Percentiles rank a stretch among this genome's conserved stretches.
Evolutionary conservation across 805 yeast species (phyloP).

Genomic region (Ogataea minuta): DNA sequence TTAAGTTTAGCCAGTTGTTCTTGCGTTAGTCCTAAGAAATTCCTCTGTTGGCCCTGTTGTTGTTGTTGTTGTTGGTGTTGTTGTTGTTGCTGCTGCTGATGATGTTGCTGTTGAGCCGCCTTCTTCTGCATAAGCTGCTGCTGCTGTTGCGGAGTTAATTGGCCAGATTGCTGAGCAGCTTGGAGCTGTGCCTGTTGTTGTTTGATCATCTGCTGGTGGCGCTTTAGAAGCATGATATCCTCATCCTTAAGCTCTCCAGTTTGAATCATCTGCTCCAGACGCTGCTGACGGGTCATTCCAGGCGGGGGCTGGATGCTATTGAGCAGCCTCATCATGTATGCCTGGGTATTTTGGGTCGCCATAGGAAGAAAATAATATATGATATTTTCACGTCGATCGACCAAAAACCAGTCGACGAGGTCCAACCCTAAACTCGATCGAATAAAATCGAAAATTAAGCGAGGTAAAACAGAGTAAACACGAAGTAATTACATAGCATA

Average conservation of each 20-base stretch:
- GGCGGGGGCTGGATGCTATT: conserved; percentile 34
- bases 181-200: conserved; percentile 28
- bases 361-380: conserved; percentile 2
- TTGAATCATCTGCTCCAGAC: conserved; percentile 32
- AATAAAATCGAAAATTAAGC: too few relatives aligned
- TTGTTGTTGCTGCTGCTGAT: conserved; percentile 25
- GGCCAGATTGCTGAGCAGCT: conserved; percentile 21
- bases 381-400: conserved; percentile 3
- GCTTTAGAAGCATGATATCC: conserved; percentile 31
- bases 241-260: conserved; percentile 33
- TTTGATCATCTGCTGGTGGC: conserved; percentile 33
- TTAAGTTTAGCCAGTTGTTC: conserved; percentile 35
- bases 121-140: conserved; percentile 14
- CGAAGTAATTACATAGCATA: too few relatives aligned
- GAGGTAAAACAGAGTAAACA: too few relatives aligned
- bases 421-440: too few relatives aligned
- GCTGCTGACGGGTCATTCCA: conserved; percentile 35
- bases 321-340: conserved; percentile 30
- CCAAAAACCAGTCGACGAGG: too few relatives aligned
- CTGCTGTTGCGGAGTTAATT: conserved; percentile 13
- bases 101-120: conserved; percentile 20
- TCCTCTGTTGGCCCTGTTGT: conserved; percentile 28
- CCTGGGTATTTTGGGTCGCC: conserved; percentile 18
- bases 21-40: conserved; percentile 26
- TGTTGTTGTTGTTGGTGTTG: conserved; percentile 26